Evolutionary conservation across 176 grass and related monocot genomes (phyloP), one percentile per base, ranked within the genome.

Genomic region (Melocanna baccifera): DNA sequence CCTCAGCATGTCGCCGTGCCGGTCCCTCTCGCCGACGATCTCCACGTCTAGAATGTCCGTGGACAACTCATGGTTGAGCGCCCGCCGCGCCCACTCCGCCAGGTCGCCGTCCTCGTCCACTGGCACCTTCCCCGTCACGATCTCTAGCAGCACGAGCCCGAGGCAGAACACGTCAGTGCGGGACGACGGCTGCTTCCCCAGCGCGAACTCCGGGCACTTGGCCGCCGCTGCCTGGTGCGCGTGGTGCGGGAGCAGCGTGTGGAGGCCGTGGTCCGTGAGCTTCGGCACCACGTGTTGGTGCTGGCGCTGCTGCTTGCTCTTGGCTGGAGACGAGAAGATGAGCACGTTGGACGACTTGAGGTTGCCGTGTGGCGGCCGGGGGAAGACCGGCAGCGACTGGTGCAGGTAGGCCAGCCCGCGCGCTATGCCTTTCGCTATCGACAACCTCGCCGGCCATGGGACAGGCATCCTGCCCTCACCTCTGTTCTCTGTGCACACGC

Each of bases 131-230:
- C 96, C 96, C 0, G 96, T 99, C n/a, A 96, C 78, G 48, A 96
- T 81, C 86, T 99, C 93, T 34, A 99, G 84, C 70, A 96, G 80
- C 81, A 99, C 70, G 23, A 99, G 30, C 3, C 96, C 93, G 22
- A 99, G 91, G 88, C 96, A 96, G 77, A 90, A 99, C 50, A 99
- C 93, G 52, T 99, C 96, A 3, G 96, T 84, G 58, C 92, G 86
- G 9, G 75, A 87, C 11, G 85, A 89, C 52, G 88, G 85, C 34
- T 89, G 87, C 81, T 70, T 81, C 20, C 86, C 81, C 22, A 88
- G 80, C 1, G 57, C 30, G 62, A 87, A 84, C 88, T 99, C 91
- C 0, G 96, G 93, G 12, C 87, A 85, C 88, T 87, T 99, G 41
- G 62, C 89, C 48, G 84, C 88, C 10, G 91, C 89, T 26, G 94